These are phyloP conservation scores for Rhododendron williamsianum DNA, from an alignment of 148 eudicot genomes.

Conservation along the genomic window DNA sequence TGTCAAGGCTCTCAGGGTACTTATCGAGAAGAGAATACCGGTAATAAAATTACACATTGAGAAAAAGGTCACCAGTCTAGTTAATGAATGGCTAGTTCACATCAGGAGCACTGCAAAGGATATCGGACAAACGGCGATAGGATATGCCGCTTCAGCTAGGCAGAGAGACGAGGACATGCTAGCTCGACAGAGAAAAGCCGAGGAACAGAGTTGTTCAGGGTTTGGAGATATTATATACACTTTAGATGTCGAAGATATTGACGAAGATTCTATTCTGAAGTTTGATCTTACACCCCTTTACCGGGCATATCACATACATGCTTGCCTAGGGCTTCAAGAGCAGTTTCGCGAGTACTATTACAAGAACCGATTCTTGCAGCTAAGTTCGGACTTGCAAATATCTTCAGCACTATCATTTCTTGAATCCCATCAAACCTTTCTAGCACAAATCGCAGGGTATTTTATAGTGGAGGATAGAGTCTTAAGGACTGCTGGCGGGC, in stretches of 20 bases:
- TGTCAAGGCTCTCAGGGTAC: conserved; percentile 45
- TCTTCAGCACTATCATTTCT: conserved; percentile 65
- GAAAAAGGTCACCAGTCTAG: conserved; percentile 67
- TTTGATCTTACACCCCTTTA: conserved; percentile 85
- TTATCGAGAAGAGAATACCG: conserved; percentile 64
- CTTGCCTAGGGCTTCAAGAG: conserved; percentile 64
- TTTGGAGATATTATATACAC: conserved; percentile 49
- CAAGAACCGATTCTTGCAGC: conserved; percentile 74
- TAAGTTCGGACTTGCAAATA: conserved; percentile 82
- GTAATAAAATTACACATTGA: conserved; percentile 63
- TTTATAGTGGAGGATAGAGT: conserved; percentile 93
- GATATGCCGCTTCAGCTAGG: conserved; percentile 56
- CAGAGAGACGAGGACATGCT: conserved; percentile 74
- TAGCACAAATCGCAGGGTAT: conserved; percentile 78
- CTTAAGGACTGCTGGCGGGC: conserved; percentile 81
- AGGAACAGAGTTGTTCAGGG: conserved; percentile 58
- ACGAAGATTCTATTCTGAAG: conserved; percentile 60
- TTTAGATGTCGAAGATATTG: conserved; percentile 74
- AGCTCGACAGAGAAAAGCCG: conserved; percentile 71
- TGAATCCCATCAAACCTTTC: conserved; percentile 69
- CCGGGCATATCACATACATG: conserved; percentile 77
- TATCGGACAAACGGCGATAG: conserved; percentile 84
- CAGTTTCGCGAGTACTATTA: conserved; percentile 88
- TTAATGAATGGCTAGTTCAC: conserved; percentile 90
- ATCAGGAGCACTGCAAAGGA: conserved; percentile 65